Conservation (phyloP, 129 eudicot species). For the Ambrosia trifida region DNA sequence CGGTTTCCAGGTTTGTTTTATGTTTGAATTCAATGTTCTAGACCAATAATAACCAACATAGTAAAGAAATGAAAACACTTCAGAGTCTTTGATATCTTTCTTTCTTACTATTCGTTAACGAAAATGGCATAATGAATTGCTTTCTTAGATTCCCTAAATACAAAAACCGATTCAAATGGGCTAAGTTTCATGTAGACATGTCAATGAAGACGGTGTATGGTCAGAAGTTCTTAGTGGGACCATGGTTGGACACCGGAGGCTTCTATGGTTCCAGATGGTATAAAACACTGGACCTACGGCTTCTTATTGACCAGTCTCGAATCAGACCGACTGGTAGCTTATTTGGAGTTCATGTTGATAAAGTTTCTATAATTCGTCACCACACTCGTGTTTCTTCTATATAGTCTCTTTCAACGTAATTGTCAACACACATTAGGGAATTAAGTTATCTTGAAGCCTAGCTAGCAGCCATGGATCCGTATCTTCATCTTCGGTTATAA, state of each 20-base stretch:
- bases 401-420: no score
- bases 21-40: no score
- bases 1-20: no score
- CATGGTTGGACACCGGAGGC: conserved; percentile 71
- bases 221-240: conserved; percentile 40
- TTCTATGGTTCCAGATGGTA: conserved; percentile 48
- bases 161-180: conserved; percentile 84
- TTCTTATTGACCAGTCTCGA: conserved; percentile 64
- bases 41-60: no score
- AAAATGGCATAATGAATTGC: no score
- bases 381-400: no score
- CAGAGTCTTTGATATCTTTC: no score
- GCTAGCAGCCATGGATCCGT: conserved; percentile 97
- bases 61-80: no score
- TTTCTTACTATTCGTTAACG: no score
- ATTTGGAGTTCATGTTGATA: conserved; percentile 68
- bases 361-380: conserved; percentile 39
- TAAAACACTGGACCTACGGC: conserved; percentile 44
- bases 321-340: conserved; percentile 63
- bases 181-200: conserved; percentile 20
- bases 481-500: conserved; percentile 50
- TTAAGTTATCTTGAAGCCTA: conserved; percentile 65
- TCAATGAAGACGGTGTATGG: not conserved
- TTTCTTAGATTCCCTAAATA: conserved; percentile 11
- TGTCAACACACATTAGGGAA: no score